Percentiles rank a stretch among this genome's conserved stretches.
Evolutionary conservation across 169 alveolate species (phyloP).

Genomic region (Nephromyces sp.): DNA sequence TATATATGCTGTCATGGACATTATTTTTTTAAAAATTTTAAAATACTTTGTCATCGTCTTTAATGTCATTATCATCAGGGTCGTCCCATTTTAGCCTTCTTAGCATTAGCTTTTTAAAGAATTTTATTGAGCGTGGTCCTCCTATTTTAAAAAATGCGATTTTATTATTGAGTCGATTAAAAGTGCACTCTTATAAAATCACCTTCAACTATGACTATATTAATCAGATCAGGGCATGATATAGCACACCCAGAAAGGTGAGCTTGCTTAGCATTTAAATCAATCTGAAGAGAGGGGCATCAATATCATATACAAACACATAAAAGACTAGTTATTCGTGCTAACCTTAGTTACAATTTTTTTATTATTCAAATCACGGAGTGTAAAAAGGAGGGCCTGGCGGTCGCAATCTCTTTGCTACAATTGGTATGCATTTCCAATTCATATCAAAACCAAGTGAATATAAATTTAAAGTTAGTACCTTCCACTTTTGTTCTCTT

Average conservation of each 20-base stretch:
- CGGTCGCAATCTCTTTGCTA: neutral
- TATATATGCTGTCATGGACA: no score
- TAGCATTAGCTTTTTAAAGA: conserved; percentile 51
- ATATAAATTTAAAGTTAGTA: no score
- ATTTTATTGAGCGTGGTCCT: conserved; percentile 44
- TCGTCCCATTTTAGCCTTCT: conserved; percentile 59
- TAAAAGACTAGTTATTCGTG: no score
- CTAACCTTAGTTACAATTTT: neutral
- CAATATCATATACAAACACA: no score
- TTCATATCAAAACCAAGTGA: no score
- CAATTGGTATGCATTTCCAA: no score
- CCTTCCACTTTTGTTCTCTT: conserved; percentile 70
- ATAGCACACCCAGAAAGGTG: conserved; percentile 78
- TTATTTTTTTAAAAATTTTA: no score
- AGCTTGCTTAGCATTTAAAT: conserved; percentile 74
- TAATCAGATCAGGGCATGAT: conserved; percentile 40
- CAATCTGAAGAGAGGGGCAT: conserved; percentile 44
- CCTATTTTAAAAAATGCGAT: conserved; percentile 27
- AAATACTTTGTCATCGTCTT: neutral
- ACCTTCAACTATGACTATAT: neutral
- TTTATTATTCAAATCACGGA: neutral
- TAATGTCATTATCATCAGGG: neutral
- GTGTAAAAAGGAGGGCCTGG: neutral
- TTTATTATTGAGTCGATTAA: no score
- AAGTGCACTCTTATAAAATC: no score